A percentile compares a stretch with the other conserved stretches of the same genome.
Evolutionary conservation across 805 yeast genomes (phyloP).

Genomic region (Zygosaccharomyces bisporus): DNA sequence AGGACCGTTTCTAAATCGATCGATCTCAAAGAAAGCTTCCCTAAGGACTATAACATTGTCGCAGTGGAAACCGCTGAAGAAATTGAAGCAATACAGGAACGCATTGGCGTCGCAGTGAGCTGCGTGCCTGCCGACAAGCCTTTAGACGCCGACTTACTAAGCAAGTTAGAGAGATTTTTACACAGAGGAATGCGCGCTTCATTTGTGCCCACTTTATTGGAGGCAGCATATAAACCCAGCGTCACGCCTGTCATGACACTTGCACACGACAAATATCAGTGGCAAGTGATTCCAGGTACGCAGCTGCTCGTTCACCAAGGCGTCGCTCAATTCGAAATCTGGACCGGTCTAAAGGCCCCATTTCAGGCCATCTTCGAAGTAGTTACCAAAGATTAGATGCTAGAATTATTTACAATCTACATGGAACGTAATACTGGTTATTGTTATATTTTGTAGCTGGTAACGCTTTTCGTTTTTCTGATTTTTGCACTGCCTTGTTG

Average conservation of each 20-base stretch:
- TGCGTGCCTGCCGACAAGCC: slow-evolving; percentile 84
- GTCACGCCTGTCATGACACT: slow-evolving; percentile 81
- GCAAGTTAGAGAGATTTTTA: slow-evolving; percentile 47
- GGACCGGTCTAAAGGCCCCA: slow-evolving; percentile 68
- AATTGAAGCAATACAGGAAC: slow-evolving; percentile 38
- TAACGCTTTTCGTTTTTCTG: neutral
- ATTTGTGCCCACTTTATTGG: slow-evolving; percentile 59
- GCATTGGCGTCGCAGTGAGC: slow-evolving; percentile 61
- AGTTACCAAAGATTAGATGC: slow-evolving; percentile 41
- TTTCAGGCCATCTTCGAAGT: slow-evolving; percentile 59
- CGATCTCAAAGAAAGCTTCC: slow-evolving; percentile 59
- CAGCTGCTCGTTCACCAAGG: slow-evolving; percentile 95
- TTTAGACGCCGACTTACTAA: slow-evolving; percentile 49
- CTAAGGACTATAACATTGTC: slow-evolving; percentile 53
- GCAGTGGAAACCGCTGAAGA: slow-evolving; percentile 49
- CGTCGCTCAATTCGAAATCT: slow-evolving; percentile 73
- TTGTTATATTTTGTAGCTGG: no score
- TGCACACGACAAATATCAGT: slow-evolving; percentile 57
- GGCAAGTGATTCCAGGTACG: slow-evolving; percentile 87
- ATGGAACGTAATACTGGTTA: neutral
- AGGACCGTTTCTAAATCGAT: slow-evolving; percentile 67
- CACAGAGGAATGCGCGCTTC: slow-evolving; percentile 40
- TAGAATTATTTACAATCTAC: no score
- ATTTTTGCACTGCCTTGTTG: no score
- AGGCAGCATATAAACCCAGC: slow-evolving; percentile 92